Percentiles rank a stretch among this genome's conserved stretches.
These are phyloP conservation scores for Nissolia schottii DNA, from an alignment of 306 rosid species.

Conservation along the genomic window DNA sequence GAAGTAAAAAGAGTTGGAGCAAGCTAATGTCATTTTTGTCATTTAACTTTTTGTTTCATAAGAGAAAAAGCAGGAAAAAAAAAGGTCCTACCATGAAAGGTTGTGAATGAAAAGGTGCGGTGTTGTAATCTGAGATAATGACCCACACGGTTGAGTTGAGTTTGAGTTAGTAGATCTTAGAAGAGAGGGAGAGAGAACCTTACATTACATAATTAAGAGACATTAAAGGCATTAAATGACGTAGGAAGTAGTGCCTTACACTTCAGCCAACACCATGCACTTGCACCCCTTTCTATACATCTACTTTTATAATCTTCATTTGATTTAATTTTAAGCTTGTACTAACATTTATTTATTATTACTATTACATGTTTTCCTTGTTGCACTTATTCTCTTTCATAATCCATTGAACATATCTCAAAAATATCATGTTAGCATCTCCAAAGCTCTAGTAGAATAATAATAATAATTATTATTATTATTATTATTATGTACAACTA, in stretches of 20 bases:
- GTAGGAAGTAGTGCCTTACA: constrained; percentile 58
- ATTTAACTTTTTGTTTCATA: no score
- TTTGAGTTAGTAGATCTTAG: no score
- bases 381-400: constrained; percentile 16
- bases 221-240: constrained; percentile 43
- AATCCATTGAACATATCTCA: constrained; percentile 24
- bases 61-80: no score
- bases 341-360: background rate
- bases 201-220: constrained; percentile 24
- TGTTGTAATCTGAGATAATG: constrained; percentile 18
- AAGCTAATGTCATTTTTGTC: background rate
- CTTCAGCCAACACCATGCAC: constrained; percentile 64
- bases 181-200: constrained; percentile 10
- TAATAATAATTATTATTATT: no score
- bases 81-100: background rate
- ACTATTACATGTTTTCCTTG: background rate
- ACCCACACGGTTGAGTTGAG: constrained; percentile 41
- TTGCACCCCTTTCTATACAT: constrained; percentile 21
- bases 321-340: background rate
- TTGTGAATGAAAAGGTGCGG: background rate
- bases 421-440: constrained; percentile 23
- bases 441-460: constrained; percentile 12
- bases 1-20: background rate
- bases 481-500: no score
- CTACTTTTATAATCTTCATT: background rate